Evolutionary conservation across 805 yeast species (phyloP).

Genomic region (Suhomyces vadensis): DNA sequence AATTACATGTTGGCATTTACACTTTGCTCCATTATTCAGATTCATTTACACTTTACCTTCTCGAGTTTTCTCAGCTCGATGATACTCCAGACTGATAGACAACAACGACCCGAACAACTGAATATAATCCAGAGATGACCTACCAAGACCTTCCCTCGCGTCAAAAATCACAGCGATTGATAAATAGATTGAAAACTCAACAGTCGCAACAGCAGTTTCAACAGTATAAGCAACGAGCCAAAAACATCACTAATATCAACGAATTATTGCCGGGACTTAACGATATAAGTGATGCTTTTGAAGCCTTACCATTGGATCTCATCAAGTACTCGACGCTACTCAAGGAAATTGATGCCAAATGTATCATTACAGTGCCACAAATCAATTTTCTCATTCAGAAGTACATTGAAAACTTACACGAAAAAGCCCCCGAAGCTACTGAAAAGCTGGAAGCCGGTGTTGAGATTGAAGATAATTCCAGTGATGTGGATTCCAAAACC

Average conservation of each 20-base stretch:
- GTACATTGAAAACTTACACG: slow-evolving; percentile 38
- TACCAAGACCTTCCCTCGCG: slow-evolving; percentile 30
- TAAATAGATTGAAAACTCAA: slow-evolving; percentile 22
- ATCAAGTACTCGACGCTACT: slow-evolving; percentile 82
- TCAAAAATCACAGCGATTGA: slow-evolving; percentile 35
- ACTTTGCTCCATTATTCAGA: too few species aligned
- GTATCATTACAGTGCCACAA: slow-evolving; percentile 71
- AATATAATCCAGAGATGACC: slow-evolving; percentile 17
- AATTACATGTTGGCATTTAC: too few species aligned
- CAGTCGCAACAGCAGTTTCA: slow-evolving; percentile 30
- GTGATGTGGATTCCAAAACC: slow-evolving; percentile 2
- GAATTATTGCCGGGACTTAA: slow-evolving; percentile 75
- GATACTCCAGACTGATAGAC: too few species aligned
- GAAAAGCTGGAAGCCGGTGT: slow-evolving; percentile 8
- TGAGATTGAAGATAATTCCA: slow-evolving; percentile 5
- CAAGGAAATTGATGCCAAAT: slow-evolving; percentile 94
- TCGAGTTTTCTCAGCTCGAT: too few species aligned
- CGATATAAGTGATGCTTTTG: slow-evolving; percentile 87
- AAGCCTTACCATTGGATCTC: slow-evolving; percentile 83
- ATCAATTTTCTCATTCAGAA: slow-evolving; percentile 55
- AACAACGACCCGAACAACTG: too few species aligned
- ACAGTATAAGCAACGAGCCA: slow-evolving; percentile 36
- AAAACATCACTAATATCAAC: slow-evolving; percentile 32
- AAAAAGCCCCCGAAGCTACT: neutral
- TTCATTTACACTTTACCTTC: neutral